Evolutionary conservation across 305 asterid species (phyloP).

Genomic region (Solanum hybrid): DNA sequence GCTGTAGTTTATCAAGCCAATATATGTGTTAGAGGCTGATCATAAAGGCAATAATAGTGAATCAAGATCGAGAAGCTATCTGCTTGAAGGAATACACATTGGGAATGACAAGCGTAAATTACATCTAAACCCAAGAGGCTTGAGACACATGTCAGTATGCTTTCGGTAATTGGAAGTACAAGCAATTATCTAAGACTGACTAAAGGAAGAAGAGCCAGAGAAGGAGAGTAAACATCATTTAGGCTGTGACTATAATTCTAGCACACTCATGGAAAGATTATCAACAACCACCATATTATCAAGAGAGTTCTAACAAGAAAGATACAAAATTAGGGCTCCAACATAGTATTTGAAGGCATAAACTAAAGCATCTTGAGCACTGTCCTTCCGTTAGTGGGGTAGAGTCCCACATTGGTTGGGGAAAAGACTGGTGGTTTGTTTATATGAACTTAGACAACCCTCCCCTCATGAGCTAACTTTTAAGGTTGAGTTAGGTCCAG

Average conservation of each 20-base stretch:
- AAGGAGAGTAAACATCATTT: background rate
- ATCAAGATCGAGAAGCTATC: background rate
- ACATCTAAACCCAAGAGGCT: background rate
- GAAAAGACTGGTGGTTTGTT: background rate
- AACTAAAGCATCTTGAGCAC: background rate
- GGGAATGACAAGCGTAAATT: background rate
- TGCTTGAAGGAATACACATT: background rate
- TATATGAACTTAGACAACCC: background rate
- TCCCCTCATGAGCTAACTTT: background rate
- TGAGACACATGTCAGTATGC: background rate
- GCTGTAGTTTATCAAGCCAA: constrained; percentile 29
- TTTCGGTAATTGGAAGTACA: background rate
- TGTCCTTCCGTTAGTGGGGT: background rate
- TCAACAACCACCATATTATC: background rate
- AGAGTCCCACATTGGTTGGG: background rate
- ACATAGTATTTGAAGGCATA: background rate
- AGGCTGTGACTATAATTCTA: background rate
- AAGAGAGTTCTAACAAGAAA: background rate
- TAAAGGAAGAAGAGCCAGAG: background rate
- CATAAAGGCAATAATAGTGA: background rate
- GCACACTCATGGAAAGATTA: background rate
- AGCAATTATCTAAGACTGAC: background rate
- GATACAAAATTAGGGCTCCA: background rate
- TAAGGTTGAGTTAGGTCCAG: background rate
- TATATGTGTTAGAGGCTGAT: constrained; percentile 1